Base-by-base conservation (phyloP, 1,284 basidiomycete genomes). In the Cutaneotrichosporon spelunceum region DNA sequence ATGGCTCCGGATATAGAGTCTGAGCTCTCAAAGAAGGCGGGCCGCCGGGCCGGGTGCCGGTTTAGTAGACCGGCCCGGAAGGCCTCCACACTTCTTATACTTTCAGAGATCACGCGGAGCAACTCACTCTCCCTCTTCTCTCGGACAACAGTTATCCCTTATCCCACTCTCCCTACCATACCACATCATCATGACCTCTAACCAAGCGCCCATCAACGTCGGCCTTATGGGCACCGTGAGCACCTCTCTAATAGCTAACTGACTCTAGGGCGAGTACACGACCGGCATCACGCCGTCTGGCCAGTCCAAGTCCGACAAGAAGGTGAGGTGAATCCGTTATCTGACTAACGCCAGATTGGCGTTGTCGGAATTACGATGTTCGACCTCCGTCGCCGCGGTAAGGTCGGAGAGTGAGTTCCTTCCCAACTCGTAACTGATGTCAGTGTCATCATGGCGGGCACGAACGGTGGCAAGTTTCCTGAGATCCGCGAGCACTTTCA, bases 301-400 rank as follows among this genome's bases (percentile, higher is more conserved):
- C n/a, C 88, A 89, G 49, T 93, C 91, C 23, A 92, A 89, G 73
- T 93, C 91, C 9, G 93, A 95, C 82, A 95, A 95, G 81, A 95
- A 93, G 83, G 89, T 88, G 61, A 62, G 74, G 39, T 62, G 73
- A 39, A 11, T 5, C 23, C 2, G 1, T 8, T 11, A 21, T 29
- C 26, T 27, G 13, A 26, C 47, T 53, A 8, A 53, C 13, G 5
- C 14, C 26, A 75, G 91, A 89, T 83, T 50, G 82, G 81, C 64
- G 93, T 96, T 47, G 91, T 95, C 63, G 93, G 85, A 26, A 82
- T 95, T 62, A 93, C 91, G 30, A 84, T 92, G 68, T 95, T 95
- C 69, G 93, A 95, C 77, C 85, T 95, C 50, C 86, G 90, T 65
- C 85, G 92, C 66, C 82, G 88, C 34, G 90, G 88, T 62, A 93